Base-by-base conservation (phyloP, 1,284 basidiomycete species). In the Boletus sp. region DNA sequence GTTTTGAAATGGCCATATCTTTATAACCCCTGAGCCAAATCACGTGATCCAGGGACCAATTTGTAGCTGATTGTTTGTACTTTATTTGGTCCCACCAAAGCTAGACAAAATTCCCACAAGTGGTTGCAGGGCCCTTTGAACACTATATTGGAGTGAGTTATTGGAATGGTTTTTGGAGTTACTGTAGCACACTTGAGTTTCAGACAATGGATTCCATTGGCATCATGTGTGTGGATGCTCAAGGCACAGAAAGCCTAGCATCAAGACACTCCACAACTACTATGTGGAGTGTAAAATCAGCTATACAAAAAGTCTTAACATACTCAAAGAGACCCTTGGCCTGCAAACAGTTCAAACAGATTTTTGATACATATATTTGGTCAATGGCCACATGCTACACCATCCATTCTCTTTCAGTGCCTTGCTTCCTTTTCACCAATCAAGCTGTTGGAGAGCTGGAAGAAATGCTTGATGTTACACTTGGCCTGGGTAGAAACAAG, bases 361-460 rank as follows among this genome's bases (percentile, higher is more conserved):
- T 31, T n/a, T 33, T 54, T 3, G 43, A n/a, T n/a, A n/a, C n/a
- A 58, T 21, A 27, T 21, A 21, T 58, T 19, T 25, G 43, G 56
- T 3, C 56, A 58, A 21, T 58, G 56, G 56, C 56, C 56, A 30
- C 43, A 21, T 19, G 17, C 38, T 28, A 54, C 56, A 1, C 33
- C 50, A 4, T 37, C 11, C 27, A 25, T 7, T 5, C 56, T 58
- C 33, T 54, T 58, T 21, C 43, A 44, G n/a, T 58, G 51, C 8
- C 56, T 57, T 13, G 56, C 56, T 8, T 52, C 49, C 21, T 52
- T 25, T 4, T 57, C 48, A 1, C 40, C 56, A n/a, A 28, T 48
- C 14, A 6, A 23, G 10, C 5, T 51, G 14, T 35, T 7, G 2
- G 37, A 21, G 37, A 38, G 2, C 17, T 38, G 56, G 56, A 57